phyloP scores from a whole-genome alignment of 129 eudicot species.

The Heracleum sosnowskyi region DNA sequence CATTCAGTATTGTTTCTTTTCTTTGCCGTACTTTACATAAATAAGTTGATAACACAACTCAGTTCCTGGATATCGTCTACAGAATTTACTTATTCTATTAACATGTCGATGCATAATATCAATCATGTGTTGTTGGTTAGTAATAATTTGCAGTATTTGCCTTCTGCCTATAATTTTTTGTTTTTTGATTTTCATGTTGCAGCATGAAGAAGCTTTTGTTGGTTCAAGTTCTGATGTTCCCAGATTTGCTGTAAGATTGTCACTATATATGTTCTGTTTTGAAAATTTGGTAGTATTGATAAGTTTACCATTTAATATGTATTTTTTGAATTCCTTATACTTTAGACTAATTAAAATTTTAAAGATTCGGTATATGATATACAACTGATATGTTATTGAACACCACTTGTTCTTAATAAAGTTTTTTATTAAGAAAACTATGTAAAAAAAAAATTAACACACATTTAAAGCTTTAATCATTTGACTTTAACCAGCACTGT shows the following conservation, averaged over 20 bases:
- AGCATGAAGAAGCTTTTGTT: constrained; percentile 42
- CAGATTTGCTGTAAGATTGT: constrained; percentile 84
- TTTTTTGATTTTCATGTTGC: constrained; percentile 8
- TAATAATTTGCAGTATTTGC: not conserved
- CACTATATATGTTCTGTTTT: not conserved
- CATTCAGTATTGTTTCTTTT: too few relatives aligned
- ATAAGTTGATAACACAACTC: too few relatives aligned
- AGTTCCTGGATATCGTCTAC: too few relatives aligned
- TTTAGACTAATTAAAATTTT: not conserved
- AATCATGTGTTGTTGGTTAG: not conserved
- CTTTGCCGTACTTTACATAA: too few relatives aligned
- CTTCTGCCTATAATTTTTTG: not conserved
- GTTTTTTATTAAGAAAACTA: too few relatives aligned
- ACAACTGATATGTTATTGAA: not conserved
- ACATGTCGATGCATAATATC: not conserved
- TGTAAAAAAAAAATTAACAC: too few relatives aligned
- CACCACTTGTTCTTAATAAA: not conserved
- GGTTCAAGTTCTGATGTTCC: constrained; percentile 69
- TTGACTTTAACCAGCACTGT: not conserved
- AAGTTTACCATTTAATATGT: not conserved
- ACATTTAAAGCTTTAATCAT: not conserved
- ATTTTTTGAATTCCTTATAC: not conserved
- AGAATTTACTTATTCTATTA: not conserved
- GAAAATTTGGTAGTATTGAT: not conserved
- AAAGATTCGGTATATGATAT: not conserved